Base-by-base conservation (phyloP, 768 basidiomycete species). In the Trametes punicea region DNA sequence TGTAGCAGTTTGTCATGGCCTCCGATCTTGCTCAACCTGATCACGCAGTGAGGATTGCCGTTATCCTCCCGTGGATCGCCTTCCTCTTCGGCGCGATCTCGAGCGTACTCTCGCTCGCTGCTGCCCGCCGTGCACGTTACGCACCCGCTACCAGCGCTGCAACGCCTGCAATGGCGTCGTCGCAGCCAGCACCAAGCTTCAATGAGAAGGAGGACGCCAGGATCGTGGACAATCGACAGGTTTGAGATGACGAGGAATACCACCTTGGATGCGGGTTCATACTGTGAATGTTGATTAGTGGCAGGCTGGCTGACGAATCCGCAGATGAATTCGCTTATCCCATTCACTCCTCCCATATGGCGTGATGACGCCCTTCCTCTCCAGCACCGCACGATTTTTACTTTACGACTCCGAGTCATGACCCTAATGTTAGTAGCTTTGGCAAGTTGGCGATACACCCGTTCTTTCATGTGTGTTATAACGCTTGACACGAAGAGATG, bases 41-140 rank as follows among this genome's bases (percentile, higher is more conserved):
- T 25, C 50, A 52, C 46, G 6, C 59, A 85, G 83, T 83, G 61
- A 70, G 70, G 42, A 69, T 77, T 23, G 64, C 79, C 18, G 79
- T 80, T 1, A 74, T 82, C 55, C 62, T 83, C 27, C 79, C 81
- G 1, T 85, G 83, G 83, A 70, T 81, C 59, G 63, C 80, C 0
- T 57, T 77, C 57, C 60, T 80, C 6, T 78, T 76, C 56, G 69
- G 73, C 16, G 30, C 69, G 44, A 67, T 70, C 47, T 65, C 78
- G 8, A 71, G 75, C 20, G 62, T 67, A 27, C 65, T 76, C 46
- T 60, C 73, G 6, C 71, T 73, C 51, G 15, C 69, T 2, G 70
- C 75, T 15, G 64, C 70, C 16, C 50, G 62, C 20, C 61, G 56
- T n/a, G 40, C 49, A 21, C 42, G 53, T 23, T 23, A 30, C 21